phyloP scores from a whole-genome alignment of 176 grass and related monocot species.

The Zea luxurians region DNA sequence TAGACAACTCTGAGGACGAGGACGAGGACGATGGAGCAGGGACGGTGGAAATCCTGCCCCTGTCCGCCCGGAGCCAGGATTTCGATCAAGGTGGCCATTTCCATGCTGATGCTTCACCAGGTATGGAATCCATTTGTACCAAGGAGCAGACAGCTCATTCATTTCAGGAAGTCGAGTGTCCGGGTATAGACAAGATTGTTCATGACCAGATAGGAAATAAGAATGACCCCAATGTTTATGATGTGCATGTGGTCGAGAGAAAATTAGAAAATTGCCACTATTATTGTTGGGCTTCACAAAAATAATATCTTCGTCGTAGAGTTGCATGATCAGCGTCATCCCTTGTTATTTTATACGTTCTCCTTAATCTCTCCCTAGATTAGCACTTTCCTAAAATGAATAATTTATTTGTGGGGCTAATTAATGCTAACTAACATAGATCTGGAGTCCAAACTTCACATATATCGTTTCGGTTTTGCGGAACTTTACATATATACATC shows the following conservation, averaged over 20 bases:
- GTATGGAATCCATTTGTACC: constrained; percentile 27
- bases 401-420: no score
- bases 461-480: no score
- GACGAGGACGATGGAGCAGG: constrained; percentile 38
- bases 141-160: constrained; percentile 34
- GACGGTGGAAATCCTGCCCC: constrained; percentile 44
- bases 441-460: no score
- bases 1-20: constrained; percentile 26
- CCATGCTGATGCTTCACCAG: constrained; percentile 34
- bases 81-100: constrained; percentile 34
- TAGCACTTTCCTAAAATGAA: no score
- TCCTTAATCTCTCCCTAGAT: no score
- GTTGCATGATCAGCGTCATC: no score
- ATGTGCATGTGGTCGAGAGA: constrained; percentile 75
- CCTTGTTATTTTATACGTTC: no score
- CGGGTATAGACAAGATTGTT: constrained; percentile 29
- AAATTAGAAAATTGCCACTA: no score
- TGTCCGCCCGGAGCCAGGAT: constrained; percentile 33
- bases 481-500: no score
- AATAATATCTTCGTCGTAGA: no score
- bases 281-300: no score
- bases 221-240: constrained; percentile 60
- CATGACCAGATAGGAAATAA: constrained; percentile 34
- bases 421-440: no score
- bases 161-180: constrained; percentile 26